Evolutionary conservation across 768 basidiomycete genomes (phyloP), one percentile per base, ranked within the genome.

Genomic region (Trametes cingulata): DNA sequence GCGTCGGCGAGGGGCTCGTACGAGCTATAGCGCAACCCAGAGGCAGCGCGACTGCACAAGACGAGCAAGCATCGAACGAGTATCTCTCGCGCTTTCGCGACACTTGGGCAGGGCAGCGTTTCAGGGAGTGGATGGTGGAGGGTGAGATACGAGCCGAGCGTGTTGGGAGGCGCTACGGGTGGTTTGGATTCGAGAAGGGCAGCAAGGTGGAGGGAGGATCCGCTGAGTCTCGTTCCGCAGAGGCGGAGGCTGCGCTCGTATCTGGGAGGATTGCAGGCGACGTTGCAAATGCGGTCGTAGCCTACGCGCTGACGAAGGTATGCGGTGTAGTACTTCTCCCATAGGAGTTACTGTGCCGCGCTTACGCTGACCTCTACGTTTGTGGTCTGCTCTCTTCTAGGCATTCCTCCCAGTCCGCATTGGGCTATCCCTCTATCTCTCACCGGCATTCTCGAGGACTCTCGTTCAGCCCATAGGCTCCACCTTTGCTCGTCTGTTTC

Each of bases 301-400:
- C 93, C 2, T 96, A 95, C 70, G 86, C 83, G 1, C 76, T 83
- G 17, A 88, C 87, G 50, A 94, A 94, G 82, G 93, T 89, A 29
- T 17, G 14, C 37, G 15, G n/a, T 12, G 17, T 25, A 33, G 17
- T 8, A 48, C 61, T 8, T 54, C 27, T 40, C n/a, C n/a, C n/a
- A n/a, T n/a, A n/a, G n/a, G n/a, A 41, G 25, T n/a, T 3, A 25
- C 37, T 54, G 7, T 17, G 42, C 47, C 40, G 17, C 25, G 22
- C 8, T 13, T 42, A 49, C 24, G 42, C 35, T 40, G 13, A 17
- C 33, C 25, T 4, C 35, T 25, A 15, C 9, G 8, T 27, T 19
- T 20, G 10, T 19, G 17, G 13, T 17, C 7, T 22, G 22, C 59
- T 52, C 12, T 27, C 22, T 9, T 47, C 6, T 19, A 94, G 92